These are phyloP conservation scores for Mortierella sp. DNA, from an alignment of 371 early-diverging fungal genomes.

Conservation along the genomic window DNA sequence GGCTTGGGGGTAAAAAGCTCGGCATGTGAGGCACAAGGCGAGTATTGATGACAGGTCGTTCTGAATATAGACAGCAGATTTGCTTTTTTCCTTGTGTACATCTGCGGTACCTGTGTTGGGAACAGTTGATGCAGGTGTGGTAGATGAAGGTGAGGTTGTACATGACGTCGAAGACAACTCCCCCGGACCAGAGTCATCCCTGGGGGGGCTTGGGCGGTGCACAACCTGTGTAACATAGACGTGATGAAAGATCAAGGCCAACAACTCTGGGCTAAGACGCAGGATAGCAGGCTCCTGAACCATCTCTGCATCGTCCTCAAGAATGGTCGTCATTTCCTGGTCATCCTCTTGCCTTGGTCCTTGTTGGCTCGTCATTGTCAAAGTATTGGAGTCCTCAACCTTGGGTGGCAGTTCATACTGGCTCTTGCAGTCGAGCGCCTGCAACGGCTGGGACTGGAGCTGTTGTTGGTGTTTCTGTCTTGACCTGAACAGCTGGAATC, in stretches of 20 bases:
- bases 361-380: not conserved
- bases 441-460: not conserved
- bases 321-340: conserved; percentile 6
- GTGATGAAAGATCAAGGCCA: conserved; percentile 49
- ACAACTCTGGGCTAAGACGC: conserved; percentile 50
- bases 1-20: conserved; percentile 50
- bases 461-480: conserved; percentile 7
- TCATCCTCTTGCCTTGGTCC: not conserved
- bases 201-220: conserved; percentile 22
- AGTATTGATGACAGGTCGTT: conserved; percentile 43
- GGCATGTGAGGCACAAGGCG: conserved; percentile 47
- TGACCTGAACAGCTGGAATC: conserved; percentile 13
- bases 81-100: conserved; percentile 21
- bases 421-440: not conserved
- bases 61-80: conserved; percentile 38
- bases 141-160: not conserved
- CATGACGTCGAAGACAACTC: conserved; percentile 13
- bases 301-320: conserved; percentile 4
- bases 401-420: not conserved
- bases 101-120: conserved; percentile 6
- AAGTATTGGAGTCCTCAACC: not conserved
- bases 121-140: conserved; percentile 4
- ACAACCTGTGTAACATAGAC: conserved; percentile 54
- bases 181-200: conserved; percentile 2
- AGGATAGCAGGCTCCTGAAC: conserved; percentile 32